Conservation (phyloP, 306 rosid species). For the Pyrus betulifolia region DNA sequence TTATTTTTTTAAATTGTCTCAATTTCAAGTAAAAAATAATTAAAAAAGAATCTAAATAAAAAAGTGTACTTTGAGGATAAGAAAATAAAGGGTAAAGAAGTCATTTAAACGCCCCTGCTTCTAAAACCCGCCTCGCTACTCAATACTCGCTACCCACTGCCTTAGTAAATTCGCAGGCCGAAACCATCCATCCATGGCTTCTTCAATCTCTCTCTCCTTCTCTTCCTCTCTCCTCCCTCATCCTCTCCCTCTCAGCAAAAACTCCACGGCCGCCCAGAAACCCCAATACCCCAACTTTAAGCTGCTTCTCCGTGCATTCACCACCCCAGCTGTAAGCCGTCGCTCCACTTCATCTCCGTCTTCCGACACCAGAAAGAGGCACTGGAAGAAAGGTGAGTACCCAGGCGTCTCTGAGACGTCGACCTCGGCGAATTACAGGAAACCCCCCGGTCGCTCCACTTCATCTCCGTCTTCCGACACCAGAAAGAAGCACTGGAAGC, state of each 20-base stretch:
- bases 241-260: slow-evolving; percentile 21
- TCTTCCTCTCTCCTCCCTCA: slow-evolving; percentile 55
- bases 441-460: slow-evolving; percentile 17
- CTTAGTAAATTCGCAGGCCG: not conserved
- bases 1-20: too few species aligned
- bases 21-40: too few species aligned
- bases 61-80: not conserved
- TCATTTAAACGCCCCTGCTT: not conserved
- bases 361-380: slow-evolving; percentile 41
- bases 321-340: slow-evolving; percentile 35
- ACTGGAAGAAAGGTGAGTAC: slow-evolving; percentile 81
- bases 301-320: slow-evolving; percentile 36
- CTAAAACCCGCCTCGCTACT: not conserved
- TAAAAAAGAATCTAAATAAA: not conserved
- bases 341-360: slow-evolving; percentile 15
- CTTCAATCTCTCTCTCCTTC: slow-evolving; percentile 53
- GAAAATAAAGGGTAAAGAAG: not conserved
- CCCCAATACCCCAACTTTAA: slow-evolving; percentile 23
- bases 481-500: slow-evolving; percentile 76
- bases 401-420: slow-evolving; percentile 54
- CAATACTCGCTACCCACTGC: not conserved
- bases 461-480: slow-evolving; percentile 20
- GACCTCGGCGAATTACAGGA: slow-evolving; percentile 30
- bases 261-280: slow-evolving; percentile 6
- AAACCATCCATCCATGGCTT: not conserved